Evolutionary conservation across 176 grass and related monocot species (phyloP).

Genomic region (Pontederia paniculata): DNA sequence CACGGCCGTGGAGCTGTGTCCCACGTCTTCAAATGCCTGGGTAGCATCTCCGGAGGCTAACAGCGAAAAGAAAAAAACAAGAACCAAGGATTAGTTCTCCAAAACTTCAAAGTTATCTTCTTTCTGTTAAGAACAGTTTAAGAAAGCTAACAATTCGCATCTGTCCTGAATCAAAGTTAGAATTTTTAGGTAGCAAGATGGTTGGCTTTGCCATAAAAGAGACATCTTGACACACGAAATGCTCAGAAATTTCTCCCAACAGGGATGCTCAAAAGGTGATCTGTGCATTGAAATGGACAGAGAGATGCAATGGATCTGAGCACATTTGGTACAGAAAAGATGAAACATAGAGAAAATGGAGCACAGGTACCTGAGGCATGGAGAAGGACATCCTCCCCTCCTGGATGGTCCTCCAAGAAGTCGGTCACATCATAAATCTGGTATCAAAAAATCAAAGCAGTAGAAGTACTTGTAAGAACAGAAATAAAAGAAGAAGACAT

Average conservation of each 20-base stretch:
- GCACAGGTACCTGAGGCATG: slow-evolving; percentile 4
- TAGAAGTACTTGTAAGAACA: not conserved
- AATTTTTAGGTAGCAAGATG: too few species aligned
- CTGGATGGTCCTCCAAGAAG: slow-evolving; percentile 19
- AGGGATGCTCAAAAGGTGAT: too few species aligned
- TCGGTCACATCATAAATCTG: slow-evolving; percentile 16
- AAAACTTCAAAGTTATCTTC: not conserved
- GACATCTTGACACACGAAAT: too few species aligned
- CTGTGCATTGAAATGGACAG: too few species aligned
- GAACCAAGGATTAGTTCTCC: not conserved
- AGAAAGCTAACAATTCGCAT: too few species aligned
- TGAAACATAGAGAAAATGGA: not conserved
- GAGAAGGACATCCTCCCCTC: slow-evolving; percentile 7
- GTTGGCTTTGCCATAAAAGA: too few species aligned
- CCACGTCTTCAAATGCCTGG: slow-evolving; percentile 8
- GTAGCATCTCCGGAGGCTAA: slow-evolving; percentile 18
- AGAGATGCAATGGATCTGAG: not conserved
- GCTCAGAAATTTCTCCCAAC: too few species aligned
- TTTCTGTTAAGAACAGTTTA: not conserved
- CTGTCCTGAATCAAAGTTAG: too few species aligned
- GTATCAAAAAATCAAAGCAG: not conserved
- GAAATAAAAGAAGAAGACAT: not conserved
- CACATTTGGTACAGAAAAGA: not conserved
- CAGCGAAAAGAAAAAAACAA: not conserved
- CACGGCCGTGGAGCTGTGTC: slow-evolving; percentile 7